A percentile compares a stretch with the other conserved stretches of the same genome.
phyloP scores from a whole-genome alignment of 1,284 basidiomycete species.

The Ceraceosorus guamensis region DNA sequence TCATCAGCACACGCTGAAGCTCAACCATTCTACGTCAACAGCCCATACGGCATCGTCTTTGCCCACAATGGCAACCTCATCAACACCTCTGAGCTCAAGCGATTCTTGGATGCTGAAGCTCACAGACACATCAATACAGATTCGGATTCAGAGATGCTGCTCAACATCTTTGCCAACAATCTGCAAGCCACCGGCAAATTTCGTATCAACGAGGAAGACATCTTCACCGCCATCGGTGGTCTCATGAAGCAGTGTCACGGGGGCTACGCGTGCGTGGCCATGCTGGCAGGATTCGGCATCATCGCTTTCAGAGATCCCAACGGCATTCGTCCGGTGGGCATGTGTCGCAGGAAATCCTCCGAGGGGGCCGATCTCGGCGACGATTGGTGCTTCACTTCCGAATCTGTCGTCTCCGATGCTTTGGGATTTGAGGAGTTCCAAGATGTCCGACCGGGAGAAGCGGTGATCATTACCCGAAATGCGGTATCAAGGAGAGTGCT shows the following conservation, averaged over 20 bases:
- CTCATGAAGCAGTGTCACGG: constrained; percentile 84
- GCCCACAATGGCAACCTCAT: constrained; percentile 99
- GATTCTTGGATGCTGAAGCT: constrained; percentile 90
- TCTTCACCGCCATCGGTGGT: constrained; percentile 84
- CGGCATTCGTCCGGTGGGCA: constrained; percentile 75
- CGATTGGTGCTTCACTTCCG: constrained; percentile 88
- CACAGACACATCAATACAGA: constrained; percentile 99
- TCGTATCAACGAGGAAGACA: constrained; percentile 97
- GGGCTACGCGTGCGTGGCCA: constrained; percentile 92
- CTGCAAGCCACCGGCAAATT: constrained; percentile 98
- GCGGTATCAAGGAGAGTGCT: constrained; percentile 39
- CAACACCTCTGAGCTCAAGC: constrained; percentile 76
- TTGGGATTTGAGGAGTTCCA: constrained; percentile 84
- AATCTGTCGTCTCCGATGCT: constrained; percentile 93
- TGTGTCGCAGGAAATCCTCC: constrained; percentile 36
- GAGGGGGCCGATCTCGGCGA: constrained; percentile 18
- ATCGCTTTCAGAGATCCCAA: constrained; percentile 99
- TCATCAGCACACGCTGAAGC: constrained; percentile 94
- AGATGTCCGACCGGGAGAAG: constrained; percentile 87
- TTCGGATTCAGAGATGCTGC: constrained; percentile 90
- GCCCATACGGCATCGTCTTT: constrained; percentile 95
- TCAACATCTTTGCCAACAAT: constrained; percentile 96
- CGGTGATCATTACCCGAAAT: constrained; percentile 75
- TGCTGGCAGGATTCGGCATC: constrained; percentile 97
- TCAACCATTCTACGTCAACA: constrained; percentile 99